These are phyloP conservation scores for Tubosaeta sp. DNA, from an alignment of 768 basidiomycete species.

Conservation along the genomic window DNA sequence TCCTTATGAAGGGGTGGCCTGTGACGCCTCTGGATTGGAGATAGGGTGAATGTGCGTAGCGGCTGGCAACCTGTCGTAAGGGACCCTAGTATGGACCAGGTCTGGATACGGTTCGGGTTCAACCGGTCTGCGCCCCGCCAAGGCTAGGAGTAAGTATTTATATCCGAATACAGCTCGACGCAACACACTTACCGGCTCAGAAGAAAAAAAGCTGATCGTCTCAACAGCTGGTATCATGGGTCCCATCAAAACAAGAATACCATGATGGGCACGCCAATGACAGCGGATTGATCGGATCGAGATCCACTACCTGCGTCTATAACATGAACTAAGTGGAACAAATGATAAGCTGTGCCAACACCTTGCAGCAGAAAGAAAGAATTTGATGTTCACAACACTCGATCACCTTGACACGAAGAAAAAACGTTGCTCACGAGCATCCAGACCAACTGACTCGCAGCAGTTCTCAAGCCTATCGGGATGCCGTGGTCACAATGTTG, in stretches of 20 bases:
- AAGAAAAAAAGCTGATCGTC: background rate
- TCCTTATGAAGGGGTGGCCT: constrained; percentile 14
- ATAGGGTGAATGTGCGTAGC: constrained; percentile 14
- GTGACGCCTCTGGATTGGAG: constrained; percentile 10
- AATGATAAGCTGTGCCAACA: background rate
- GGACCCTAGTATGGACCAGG: constrained; percentile 7
- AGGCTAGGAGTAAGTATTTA: background rate
- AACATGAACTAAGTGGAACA: constrained; percentile 12
- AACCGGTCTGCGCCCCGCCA: background rate
- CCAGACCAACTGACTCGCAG: constrained; percentile 4
- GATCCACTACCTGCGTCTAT: constrained; percentile 5
- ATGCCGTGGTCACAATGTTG: constrained; percentile 10
- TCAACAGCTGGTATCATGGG: background rate
- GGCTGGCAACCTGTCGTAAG: constrained; percentile 23
- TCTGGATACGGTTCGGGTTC: background rate
- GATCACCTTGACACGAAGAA: constrained; percentile 1
- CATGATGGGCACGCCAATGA: background rate
- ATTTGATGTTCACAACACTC: constrained; percentile 4
- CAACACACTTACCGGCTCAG: background rate
- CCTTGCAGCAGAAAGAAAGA: background rate
- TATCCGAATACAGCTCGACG: background rate
- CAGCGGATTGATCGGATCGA: constrained; percentile 16
- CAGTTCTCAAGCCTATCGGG: constrained; percentile 2
- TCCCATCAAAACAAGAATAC: constrained; percentile 1
- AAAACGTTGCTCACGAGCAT: background rate